Evolutionary conservation across 1,284 basidiomycete species (phyloP), one percentile per base, ranked within the genome.

Genomic region (Pisolithus thermaeus): DNA sequence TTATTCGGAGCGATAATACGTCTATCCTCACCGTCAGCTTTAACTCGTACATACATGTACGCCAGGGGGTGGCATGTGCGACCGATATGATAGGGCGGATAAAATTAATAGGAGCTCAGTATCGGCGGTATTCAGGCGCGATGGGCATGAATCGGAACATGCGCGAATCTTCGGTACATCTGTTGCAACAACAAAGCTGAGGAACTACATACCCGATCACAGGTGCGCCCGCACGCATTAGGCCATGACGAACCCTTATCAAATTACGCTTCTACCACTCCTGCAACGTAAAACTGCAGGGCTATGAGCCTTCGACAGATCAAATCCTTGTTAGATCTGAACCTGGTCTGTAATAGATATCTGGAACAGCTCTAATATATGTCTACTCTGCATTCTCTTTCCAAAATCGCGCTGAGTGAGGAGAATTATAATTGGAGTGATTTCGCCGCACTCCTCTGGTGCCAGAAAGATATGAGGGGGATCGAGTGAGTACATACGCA

Each of bases 371-470:
- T 91, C 53, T 66, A 73, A 27, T 88, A 85, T 62, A 83, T 89
- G 47, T 79, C 81, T 58, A 67, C 74, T 18, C 84, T 81, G 1
- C 84, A 87, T 61, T 79, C 84, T 1, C 65, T 90, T 18, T 79
- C 83, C 6, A 76, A 79, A 48, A 73, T 73, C 12, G 70, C 73
- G 16, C 70, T 91, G 35, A 66, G 76, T 7, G 89, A 90, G 60
- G 83, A 84, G 49, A 88, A 91, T 88, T 22, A 80, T 87, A 2
- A 70, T 83, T 8, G 86, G 87, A 11, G 83, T 83, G 0, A 90
- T 90, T 53, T 68, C 87, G 37, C 82, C 81, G 1, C 81, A 81
- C 50, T 81, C 79, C 58, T 65, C 77, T 2, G 37, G 78, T 78
- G 18, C 18, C 18, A 20, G 18, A 20, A 20, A 20, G 18, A 20